Base-by-base conservation (phyloP, 768 basidiomycete species). In the Mycena albidolilacea region DNA sequence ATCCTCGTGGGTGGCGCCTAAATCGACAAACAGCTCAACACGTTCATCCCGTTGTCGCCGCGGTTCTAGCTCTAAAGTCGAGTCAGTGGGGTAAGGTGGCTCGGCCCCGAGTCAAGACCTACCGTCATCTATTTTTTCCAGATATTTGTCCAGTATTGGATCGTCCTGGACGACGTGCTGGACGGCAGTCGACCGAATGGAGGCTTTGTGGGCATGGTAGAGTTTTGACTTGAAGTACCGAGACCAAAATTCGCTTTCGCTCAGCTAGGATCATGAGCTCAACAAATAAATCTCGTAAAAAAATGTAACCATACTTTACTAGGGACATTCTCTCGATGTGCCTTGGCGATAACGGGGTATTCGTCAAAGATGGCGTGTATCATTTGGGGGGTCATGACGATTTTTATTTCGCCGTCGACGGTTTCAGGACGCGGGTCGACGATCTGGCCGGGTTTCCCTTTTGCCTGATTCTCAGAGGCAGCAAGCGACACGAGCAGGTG, bases 81-180 rank as follows among this genome's bases (percentile, higher is more conserved):
- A 71, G 58, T 71, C 70, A 71, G 70, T 21, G n/a, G 30, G 50
- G 12, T 1, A 30, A 48, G 35, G 14, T 8, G 52, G 17, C 14
- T 60, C n/a, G 37, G 38, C 8, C 12, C 62, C 23, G 66, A 10
- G 37, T 10, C n/a, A 58, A 30, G 35, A 80, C 90, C 46, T 78
- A 96, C 96, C 96, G 80, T 98, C 96, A 77, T 99, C 98, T 44
- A 97, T 96, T 78, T 91, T 93, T 81, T 97, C 96, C n/a, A 99
- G 84, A 81, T 99, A 99, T 77, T 93, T 91, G 86, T 99, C 97
- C 76, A 99, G 95, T 67, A 99, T 97, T 0, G 93, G 89, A 79
- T 99, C 98, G 62, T 94, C 94, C 81, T 95, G 94, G 67, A 95
- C 93, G 9, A 95, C 91, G 78, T 94, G 92, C 77, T 94, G 95